phyloP scores from a whole-genome alignment of 2,329 filamentous ascomycete species.

The Colletotrichum sp. region DNA sequence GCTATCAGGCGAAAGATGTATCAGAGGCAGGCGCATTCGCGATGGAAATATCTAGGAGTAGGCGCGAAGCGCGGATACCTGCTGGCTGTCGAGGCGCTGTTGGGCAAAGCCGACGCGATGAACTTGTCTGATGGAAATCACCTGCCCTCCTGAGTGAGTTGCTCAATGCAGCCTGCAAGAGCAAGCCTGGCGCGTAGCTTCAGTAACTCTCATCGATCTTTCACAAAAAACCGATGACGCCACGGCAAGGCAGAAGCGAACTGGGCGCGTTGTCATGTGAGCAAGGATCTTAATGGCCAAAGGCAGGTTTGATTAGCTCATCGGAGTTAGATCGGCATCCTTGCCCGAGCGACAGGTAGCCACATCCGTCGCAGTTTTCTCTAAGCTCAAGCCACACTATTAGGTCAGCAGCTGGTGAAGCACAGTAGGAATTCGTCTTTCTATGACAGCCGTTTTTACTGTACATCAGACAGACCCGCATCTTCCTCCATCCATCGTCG shows the following conservation, averaged over 20 bases:
- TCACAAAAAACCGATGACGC: conserved; percentile 9
- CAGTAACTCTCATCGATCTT: not conserved
- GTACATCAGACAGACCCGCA: not conserved
- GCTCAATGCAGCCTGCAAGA: not conserved
- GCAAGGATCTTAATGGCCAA: conserved; percentile 10
- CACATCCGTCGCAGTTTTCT: not conserved
- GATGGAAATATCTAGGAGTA: not conserved
- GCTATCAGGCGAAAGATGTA: not conserved
- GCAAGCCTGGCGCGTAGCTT: not conserved
- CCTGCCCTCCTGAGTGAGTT: not conserved
- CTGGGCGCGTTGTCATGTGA: conserved; percentile 6
- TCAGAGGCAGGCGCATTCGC: not conserved
- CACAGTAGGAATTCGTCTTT: not conserved
- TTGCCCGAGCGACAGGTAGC: not conserved
- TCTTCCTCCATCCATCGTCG: not conserved
- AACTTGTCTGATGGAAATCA: not conserved
- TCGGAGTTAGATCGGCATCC: not conserved
- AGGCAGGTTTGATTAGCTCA: not conserved
- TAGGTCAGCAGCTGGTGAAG: not conserved
- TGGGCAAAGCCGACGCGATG: not conserved
- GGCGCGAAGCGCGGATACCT: not conserved
- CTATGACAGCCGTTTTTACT: not conserved
- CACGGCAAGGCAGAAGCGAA: conserved; percentile 15
- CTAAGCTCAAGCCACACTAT: not conserved
- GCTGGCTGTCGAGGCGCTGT: not conserved